These are phyloP conservation scores for Tephrocybe rancida DNA, from an alignment of 768 basidiomycete species.

Conservation along the genomic window DNA sequence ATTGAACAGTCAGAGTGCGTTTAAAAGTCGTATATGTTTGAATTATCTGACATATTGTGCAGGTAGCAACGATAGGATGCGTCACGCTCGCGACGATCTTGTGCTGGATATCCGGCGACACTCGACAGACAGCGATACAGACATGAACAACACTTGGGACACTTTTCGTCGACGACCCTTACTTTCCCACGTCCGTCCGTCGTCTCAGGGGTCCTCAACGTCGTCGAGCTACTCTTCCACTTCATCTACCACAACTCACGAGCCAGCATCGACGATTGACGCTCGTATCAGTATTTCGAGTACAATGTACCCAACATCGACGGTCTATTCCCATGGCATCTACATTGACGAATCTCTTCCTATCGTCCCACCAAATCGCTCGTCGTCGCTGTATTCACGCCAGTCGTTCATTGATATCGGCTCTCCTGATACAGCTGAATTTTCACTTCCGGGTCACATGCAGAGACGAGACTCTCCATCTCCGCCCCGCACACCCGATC, in stretches of 20 bases:
- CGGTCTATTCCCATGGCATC: slow-evolving; percentile 27
- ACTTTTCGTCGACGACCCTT: slow-evolving; percentile 29
- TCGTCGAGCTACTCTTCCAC: slow-evolving; percentile 27
- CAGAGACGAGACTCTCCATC: slow-evolving; percentile 14
- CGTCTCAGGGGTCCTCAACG: slow-evolving; percentile 19
- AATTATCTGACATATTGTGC: slow-evolving; percentile 3
- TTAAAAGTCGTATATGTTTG: not conserved
- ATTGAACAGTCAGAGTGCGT: not conserved
- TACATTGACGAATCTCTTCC: slow-evolving; percentile 27
- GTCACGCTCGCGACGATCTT: slow-evolving; percentile 13
- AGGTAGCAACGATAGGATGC: slow-evolving; percentile 12
- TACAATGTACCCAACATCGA: slow-evolving; percentile 39
- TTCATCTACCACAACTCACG: slow-evolving; percentile 27
- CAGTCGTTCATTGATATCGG: slow-evolving; percentile 38
- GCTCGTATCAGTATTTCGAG: slow-evolving; percentile 44
- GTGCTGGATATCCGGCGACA: slow-evolving; percentile 26
- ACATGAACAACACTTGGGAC: not conserved
- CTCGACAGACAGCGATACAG: not conserved
- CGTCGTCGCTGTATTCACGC: slow-evolving; percentile 15
- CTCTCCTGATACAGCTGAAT: slow-evolving; percentile 25
- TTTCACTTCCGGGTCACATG: slow-evolving; percentile 15
- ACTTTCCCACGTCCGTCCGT: slow-evolving; percentile 30
- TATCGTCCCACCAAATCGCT: slow-evolving; percentile 21
- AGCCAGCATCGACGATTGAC: slow-evolving; percentile 37
- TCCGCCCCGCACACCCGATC: slow-evolving; percentile 4